Evolutionary conservation across 371 early-diverging fungal genomes (phyloP), one percentile per base, ranked within the genome.

Genomic region (Synchytrium microbalum): DNA sequence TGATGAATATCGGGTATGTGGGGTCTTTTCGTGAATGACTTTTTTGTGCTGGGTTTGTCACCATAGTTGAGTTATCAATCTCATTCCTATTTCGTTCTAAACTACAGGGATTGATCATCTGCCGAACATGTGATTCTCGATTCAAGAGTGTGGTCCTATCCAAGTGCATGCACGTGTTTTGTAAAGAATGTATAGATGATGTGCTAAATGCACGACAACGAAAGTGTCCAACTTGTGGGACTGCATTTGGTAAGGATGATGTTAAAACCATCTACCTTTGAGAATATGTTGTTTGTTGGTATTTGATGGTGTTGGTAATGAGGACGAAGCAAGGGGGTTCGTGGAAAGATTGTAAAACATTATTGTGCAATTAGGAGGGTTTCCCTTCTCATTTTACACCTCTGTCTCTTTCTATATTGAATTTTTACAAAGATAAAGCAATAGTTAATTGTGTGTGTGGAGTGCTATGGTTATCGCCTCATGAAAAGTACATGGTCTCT

Each of bases 161-260:
- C 63, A 82, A 89, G 25, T 98, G 98, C 73, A 94, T 93, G 96
- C 98, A 98, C 71, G 89, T 89, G 23, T 96, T 98, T 73, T 98
- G 79, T 79, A 91, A 92, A 70, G 84, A 84, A 28, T 99, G 99
- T 71, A 82, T 99, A 52, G 92, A 98, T 64, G 81, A 82, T 32
- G 84, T 93, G 66, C 79, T 91, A 67, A 92, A 91, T 67, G 90
- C 90, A 13, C 84, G 99, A 19, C 95, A 96, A 72, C 88, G 99
- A 78, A 95, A 96, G 71, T 99, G 99, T 77, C 99, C 99, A 3
- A 89, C 85, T 3, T 99, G 99, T 75, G 89, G 88, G 52, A 87
- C 89, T 68, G 79, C 88, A 23, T 99, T 99, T 84, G 90, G 92
- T 3, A 78, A 84, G 30, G 88, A 86, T 58, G 99, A 99, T 76